Evolutionary conservation across 176 grass and related monocot species (phyloP).

Genomic region (Alloteropsis semialata): DNA sequence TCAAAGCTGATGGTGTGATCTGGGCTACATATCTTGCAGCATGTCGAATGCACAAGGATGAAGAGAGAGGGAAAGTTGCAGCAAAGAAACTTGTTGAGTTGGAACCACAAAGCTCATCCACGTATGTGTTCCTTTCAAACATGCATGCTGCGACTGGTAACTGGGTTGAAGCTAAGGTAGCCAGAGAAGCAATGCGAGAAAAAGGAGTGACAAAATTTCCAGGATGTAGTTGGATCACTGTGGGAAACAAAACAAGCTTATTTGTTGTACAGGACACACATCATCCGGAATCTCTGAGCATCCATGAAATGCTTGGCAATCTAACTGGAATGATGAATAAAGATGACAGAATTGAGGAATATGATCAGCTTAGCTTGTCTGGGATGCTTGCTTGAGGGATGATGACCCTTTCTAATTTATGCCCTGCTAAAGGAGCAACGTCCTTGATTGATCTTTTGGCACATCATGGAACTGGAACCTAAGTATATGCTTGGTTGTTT

Average conservation of each 20-base stretch:
- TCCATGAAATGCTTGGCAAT: conserved; percentile 44
- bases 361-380: conserved; percentile 24
- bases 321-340: conserved; percentile 56
- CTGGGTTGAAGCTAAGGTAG: conserved; percentile 53
- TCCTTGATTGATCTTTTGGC: not conserved
- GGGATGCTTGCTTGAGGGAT: conserved; percentile 29
- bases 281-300: conserved; percentile 39
- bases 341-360: conserved; percentile 26
- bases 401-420: not conserved
- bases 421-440: conserved; percentile 1
- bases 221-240: conserved; percentile 64
- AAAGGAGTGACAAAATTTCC: conserved; percentile 63
- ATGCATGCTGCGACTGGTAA: conserved; percentile 73
- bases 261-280: conserved; percentile 66
- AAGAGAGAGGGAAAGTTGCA: conserved; percentile 54
- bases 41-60: conserved; percentile 64
- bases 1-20: conserved; percentile 68
- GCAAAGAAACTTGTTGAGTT: conserved; percentile 54
- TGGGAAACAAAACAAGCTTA: conserved; percentile 49
- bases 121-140: conserved; percentile 57
- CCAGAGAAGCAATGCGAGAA: conserved; percentile 59
- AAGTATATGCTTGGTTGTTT: not conserved
- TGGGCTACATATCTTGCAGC: conserved; percentile 66
- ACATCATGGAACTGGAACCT: not conserved
- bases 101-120: conserved; percentile 58